Base-by-base conservation (phyloP, 331 rosid species). In the Acacia concinna region DNA sequence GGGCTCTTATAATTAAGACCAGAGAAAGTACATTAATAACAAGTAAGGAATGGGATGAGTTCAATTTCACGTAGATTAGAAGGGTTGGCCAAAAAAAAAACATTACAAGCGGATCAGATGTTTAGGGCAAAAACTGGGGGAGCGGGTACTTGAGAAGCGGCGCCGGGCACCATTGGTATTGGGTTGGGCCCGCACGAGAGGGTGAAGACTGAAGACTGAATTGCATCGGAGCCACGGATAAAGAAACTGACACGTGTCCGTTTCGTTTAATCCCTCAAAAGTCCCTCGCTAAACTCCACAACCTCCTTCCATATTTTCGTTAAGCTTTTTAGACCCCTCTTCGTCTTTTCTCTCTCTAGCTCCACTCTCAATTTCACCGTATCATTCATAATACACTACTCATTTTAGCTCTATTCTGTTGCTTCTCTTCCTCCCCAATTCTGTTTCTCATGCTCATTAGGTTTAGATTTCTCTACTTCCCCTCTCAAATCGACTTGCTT, bases 181-280 rank as follows among this genome's bases (percentile, higher is more conserved):
- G 20, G n/a, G 37, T 60, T 15, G 0, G 38, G 9, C 15, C 14
- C 38, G 5, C 67, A 5, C 1, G 4, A 3, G 28, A 52, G 2
- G 5, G 63, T 1, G 6, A 52, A 7, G 25, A 8, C 41, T 1
- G 6, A 52, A 7, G 25, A 8, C 41, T 38, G 11, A 38, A 38
- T 8, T 38, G 10, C 28, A 11, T 21, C 23, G 0, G 21, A 0
- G 37, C 27, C 31, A 70, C 59, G 14, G 40, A 44, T 31, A 75
- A 43, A 71, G 76, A 51, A 77, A 84, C 83, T 3, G 88, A 85
- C 97, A 87, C 94, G 97, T 90, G 96, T 79, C 86, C 65, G 11
- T 73, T 64, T 5, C 52, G 60, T 9, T 35, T 37, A 70, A 74
- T 79, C 82, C 89, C 85, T 49, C 86, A 78, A 88, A 89, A 86